These are phyloP conservation scores for Pythium brassicae DNA, from an alignment of 352 stramenopile species.

Conservation along the genomic window DNA sequence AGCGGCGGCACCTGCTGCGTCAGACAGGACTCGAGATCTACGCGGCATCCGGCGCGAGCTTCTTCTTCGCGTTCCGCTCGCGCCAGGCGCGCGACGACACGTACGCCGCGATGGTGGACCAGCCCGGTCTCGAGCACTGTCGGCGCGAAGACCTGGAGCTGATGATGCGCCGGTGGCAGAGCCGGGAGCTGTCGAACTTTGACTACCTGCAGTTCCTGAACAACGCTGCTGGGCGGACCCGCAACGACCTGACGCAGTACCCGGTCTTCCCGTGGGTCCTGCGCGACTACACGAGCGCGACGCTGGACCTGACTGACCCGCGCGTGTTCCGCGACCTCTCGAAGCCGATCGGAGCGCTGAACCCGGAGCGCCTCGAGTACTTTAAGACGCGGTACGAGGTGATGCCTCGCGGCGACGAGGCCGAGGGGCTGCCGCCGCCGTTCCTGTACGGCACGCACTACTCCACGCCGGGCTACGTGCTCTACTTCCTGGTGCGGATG, in stretches of 20 bases:
- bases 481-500: conserved; percentile 97
- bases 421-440: conserved; percentile 80
- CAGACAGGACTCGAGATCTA: conserved; percentile 88
- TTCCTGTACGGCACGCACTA: conserved; percentile 98
- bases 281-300: too few species aligned
- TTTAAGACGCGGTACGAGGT: conserved; percentile 86
- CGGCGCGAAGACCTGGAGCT: conserved; percentile 62
- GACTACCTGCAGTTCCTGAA: too few species aligned
- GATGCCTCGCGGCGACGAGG: conserved; percentile 85
- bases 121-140: conserved; percentile 58
- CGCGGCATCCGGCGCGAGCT: conserved; percentile 56
- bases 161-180: conserved; percentile 84
- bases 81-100: conserved; percentile 66
- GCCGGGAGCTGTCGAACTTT: too few species aligned
- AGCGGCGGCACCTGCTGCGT: conserved; percentile 83
- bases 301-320: too few species aligned
- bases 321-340: conserved; percentile 85
- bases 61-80: conserved; percentile 82
- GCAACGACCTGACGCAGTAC: too few species aligned
- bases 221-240: too few species aligned
- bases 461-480: conserved; percentile 92
- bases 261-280: too few species aligned
- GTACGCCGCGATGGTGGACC: conserved; percentile 81
- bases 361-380: conserved; percentile 78
- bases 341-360: conserved; percentile 94